Evolutionary conservation across 352 stramenopile genomes (phyloP).

Genomic region (Globisporangium cylindrosporum): DNA sequence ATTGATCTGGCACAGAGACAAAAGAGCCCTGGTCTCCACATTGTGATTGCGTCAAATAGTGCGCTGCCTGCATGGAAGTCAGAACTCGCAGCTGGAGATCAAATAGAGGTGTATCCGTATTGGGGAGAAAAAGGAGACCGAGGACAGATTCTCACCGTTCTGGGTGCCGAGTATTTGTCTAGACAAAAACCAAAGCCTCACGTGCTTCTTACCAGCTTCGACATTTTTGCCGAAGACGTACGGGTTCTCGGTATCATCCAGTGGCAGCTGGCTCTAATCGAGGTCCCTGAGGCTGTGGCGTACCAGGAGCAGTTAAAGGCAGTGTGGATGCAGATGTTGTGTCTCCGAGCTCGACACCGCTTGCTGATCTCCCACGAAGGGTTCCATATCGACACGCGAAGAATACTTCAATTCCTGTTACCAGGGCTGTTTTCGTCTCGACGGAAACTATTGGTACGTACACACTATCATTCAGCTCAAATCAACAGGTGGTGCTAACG

Average conservation of each 20-base stretch:
- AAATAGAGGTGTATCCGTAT: slow-evolving; percentile 45
- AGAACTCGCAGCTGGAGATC: slow-evolving; percentile 23
- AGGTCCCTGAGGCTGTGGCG: slow-evolving; percentile 27
- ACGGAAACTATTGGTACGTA: slow-evolving; percentile 67
- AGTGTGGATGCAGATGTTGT: slow-evolving; percentile 53
- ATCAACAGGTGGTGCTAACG: not conserved
- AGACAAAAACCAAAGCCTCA: slow-evolving; percentile 27
- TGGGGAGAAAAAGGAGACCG: slow-evolving; percentile 50
- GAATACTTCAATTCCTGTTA: slow-evolving; percentile 64
- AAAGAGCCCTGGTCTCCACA: slow-evolving; percentile 30
- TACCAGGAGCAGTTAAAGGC: slow-evolving; percentile 23
- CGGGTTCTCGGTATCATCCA: slow-evolving; percentile 34
- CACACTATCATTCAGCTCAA: not conserved
- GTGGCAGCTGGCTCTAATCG: slow-evolving; percentile 46
- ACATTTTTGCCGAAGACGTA: slow-evolving; percentile 54
- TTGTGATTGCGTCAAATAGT: slow-evolving; percentile 39
- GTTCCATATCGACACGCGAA: slow-evolving; percentile 40
- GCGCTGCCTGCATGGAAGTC: slow-evolving; percentile 43
- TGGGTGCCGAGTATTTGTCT: slow-evolving; percentile 38
- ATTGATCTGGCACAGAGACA: slow-evolving; percentile 27
- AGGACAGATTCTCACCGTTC: slow-evolving; percentile 28
- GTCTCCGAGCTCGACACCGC: slow-evolving; percentile 61
- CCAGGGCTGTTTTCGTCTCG: slow-evolving; percentile 67
- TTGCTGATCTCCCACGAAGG: slow-evolving; percentile 42
- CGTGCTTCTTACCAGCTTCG: slow-evolving; percentile 57